Percentiles rank a stretch among this genome's conserved stretches.
phyloP scores from a whole-genome alignment of 23 red algal species.

The Gracilaria vermiculophylla region DNA sequence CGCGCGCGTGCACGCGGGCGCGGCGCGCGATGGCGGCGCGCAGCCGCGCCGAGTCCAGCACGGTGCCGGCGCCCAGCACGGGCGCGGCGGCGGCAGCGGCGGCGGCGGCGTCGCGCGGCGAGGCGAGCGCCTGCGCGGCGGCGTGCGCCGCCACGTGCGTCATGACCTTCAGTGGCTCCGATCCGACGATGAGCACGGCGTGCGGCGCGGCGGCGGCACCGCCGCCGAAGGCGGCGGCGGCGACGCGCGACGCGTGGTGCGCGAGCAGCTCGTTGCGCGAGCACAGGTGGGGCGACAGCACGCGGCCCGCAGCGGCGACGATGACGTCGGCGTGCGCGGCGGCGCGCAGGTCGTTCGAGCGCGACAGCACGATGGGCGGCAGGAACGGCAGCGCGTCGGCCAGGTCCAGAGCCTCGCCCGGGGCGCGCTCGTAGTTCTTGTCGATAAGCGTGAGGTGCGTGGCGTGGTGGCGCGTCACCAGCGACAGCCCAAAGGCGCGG shows the following conservation, averaged over 20 bases:
- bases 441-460: conserved; percentile 33
- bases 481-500: conserved; percentile 21
- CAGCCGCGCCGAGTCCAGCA: conserved; percentile 19
- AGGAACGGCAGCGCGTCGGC: conserved; percentile 38
- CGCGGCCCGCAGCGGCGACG: background rate
- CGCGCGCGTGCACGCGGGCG: background rate
- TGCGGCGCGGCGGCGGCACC: background rate
- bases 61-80: conserved; percentile 15
- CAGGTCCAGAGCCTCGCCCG: conserved; percentile 41
- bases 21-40: conserved; percentile 16
- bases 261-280: conserved; percentile 1
- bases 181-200: background rate
- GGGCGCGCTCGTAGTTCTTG: conserved; percentile 35
- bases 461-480: conserved; percentile 29
- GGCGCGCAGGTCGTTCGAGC: conserved; percentile 22
- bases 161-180: conserved; percentile 29
- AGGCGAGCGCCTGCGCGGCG: background rate
- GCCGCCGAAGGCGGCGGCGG: conserved; percentile 10
- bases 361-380: background rate
- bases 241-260: conserved; percentile 24
- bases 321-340: conserved; percentile 16
- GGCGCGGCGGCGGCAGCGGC: background rate
- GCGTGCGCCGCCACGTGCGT: conserved; percentile 32
- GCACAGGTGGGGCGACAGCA: background rate
- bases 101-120: background rate